Conservation (phyloP, 1,284 basidiomycete genomes). For the Termitomyces sp. region DNA sequence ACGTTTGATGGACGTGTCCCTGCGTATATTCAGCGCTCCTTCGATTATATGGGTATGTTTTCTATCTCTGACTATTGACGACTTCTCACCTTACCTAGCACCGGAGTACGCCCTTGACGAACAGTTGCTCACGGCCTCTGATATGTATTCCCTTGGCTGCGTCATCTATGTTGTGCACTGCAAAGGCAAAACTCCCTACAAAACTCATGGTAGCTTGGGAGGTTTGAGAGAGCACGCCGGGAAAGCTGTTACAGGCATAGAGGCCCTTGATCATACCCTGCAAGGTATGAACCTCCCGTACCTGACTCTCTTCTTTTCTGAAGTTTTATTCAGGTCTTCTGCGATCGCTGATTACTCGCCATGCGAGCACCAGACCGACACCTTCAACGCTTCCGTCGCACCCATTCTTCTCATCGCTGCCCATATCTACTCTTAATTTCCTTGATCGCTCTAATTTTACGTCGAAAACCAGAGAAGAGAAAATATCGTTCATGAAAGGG, state of each 20-base stretch:
- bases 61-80: neutral
- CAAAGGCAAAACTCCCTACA: slow-evolving; percentile 84
- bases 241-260: slow-evolving; percentile 54
- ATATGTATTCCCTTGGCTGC: slow-evolving; percentile 94
- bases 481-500: slow-evolving; percentile 94
- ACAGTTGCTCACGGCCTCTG: slow-evolving; percentile 78
- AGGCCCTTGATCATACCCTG: slow-evolving; percentile 61
- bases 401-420: slow-evolving; percentile 93
- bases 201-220: slow-evolving; percentile 80
- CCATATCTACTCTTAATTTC: slow-evolving; percentile 96
- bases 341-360: slow-evolving; percentile 74
- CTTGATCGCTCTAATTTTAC: slow-evolving; percentile 94
- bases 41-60: slow-evolving; percentile 85
- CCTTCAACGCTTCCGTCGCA: slow-evolving; percentile 78
- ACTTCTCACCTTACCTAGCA: slow-evolving; percentile 41
- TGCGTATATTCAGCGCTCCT: slow-evolving; percentile 82
- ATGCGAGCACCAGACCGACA: slow-evolving; percentile 67
- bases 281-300: slow-evolving; percentile 43
- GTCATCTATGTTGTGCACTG: slow-evolving; percentile 88
- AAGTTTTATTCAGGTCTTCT: slow-evolving; percentile 57
- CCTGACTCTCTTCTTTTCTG: neutral
- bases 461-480: slow-evolving; percentile 90
- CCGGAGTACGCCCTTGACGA: slow-evolving; percentile 96
- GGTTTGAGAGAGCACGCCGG: slow-evolving; percentile 80
- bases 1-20: slow-evolving; percentile 82